Evolutionary conservation across 2,329 filamentous ascomycete species (phyloP), one percentile per base, ranked within the genome.

Genomic region (Chaetomium globosum): DNA sequence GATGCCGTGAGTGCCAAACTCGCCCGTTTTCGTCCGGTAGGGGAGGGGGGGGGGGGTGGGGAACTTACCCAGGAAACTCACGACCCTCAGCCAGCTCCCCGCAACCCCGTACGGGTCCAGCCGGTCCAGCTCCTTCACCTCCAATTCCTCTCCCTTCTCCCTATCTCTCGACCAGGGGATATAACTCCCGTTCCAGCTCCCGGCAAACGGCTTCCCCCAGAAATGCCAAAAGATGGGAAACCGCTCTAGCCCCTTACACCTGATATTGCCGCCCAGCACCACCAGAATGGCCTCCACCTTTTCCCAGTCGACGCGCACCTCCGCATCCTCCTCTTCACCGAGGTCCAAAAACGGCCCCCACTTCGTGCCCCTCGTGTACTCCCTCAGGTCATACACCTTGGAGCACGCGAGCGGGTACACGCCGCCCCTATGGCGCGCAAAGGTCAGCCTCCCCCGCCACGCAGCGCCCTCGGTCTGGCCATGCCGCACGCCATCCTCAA

Each of bases 221-320:
- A 85, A 77, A 30, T 80, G 77, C 13, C 75, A 76, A 64, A 87
- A 83, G 2, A 83, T 76, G 2, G 79, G 77, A 21, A 79, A 78
- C 8, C 72, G 72, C 43, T 80, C 75, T 10, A 82, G 74, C 13
- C 79, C 77, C 69, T 85, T 83, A 10, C 76, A 73, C 48, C 78
- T 75, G 59, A 90, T 80, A 73, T 92, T 92, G 72, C 84, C 81
- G 3, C 83, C 84, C 3, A 93, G 75, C 2, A 89, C 85, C 3
- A 93, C 79, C 81, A 92, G 85, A 61, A 92, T 84, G 9, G 89
- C 87, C 75, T 93, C 90, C 12, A 93, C 78, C 77, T 90, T 91
- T 75, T 93, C 89, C 91, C 91, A 94, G 75, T 94, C 90, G 0
- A 91, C 87, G 5, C 77, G 75, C 60, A 67, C 30, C 43, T 52